phyloP scores from a whole-genome alignment of 2,329 filamentous ascomycete species.

The Sporothrix inflata region DNA sequence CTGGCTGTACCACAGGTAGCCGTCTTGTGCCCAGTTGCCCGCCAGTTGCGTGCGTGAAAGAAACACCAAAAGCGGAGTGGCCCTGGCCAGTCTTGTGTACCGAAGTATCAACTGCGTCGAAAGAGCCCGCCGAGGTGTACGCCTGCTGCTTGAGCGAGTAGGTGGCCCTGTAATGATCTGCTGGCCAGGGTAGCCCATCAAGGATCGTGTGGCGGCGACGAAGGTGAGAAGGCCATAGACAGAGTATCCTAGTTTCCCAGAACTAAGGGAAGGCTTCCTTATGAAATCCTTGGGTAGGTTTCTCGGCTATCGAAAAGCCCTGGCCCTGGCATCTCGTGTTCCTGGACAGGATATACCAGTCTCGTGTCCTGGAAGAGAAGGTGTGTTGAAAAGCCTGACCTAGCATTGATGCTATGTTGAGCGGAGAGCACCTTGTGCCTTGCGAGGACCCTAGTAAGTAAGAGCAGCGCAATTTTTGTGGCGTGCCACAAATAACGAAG shows the following conservation, averaged over 20 bases:
- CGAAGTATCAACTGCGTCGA: not conserved
- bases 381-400: not conserved
- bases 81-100: not conserved
- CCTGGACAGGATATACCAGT: not conserved
- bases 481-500: not conserved
- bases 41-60: conserved; percentile 20
- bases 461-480: not conserved
- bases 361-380: not conserved
- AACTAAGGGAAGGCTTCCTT: not conserved
- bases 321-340: conserved; percentile 15
- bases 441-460: not conserved
- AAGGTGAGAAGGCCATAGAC: not conserved
- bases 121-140: not conserved
- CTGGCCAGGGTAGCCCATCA: not conserved
- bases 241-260: not conserved
- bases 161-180: not conserved
- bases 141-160: not conserved
- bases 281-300: not conserved
- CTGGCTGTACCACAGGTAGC: conserved; percentile 14
- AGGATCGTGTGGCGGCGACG: not conserved
- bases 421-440: not conserved
- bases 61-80: not conserved
- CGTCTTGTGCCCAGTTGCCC: conserved; percentile 21
- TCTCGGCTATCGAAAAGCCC: conserved; percentile 23
- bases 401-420: not conserved